Evolutionary conservation across 306 rosid genomes (phyloP), one percentile per base, ranked within the genome.

Genomic region (Vicia sativa): DNA sequence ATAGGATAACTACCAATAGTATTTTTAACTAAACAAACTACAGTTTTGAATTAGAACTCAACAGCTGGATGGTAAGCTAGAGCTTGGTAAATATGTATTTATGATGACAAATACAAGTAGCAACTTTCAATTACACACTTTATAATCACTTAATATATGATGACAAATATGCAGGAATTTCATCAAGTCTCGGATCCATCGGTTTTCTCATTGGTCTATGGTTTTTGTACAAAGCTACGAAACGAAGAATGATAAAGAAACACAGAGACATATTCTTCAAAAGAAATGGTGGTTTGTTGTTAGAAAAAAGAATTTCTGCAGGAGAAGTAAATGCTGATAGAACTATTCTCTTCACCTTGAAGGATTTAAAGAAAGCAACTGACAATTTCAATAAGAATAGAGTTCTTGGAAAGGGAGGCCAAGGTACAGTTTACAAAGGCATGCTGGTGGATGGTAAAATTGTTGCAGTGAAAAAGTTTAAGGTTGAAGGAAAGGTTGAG

Each of bases 341-440:
- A 54, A 50, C 23, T 5, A 59, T 16, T 4, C 34, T 78, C 0
- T 82, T 78, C 31, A 56, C 14, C 66, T 57, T 68, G 12, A 68
- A 42, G 6, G 83, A 82, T 2, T 38, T 82, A 3, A 72, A 82
- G 23, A 78, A 62, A 7, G 81, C 86, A 14, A 78, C 86, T 0
- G 68, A 78, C 6, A 34, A 44, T 11, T 81, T 81, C 13, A 78
- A 74, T 15, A 15, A 11, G 6, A 74, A 61, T 2, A 65, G 83
- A 61, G 15, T 81, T 3, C 75, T 81, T 15, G 86, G 86, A 9
- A 78, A 67, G 3, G 86, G 80, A 9, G 86, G 78, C 1, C 86
- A 81, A 37, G 86, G 86, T 11, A 81, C 78, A 0, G 79, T 81
- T 13, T 80, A 72, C 70, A 76, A 80, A 16, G 82, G 79, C 31